Conservation (phyloP, 768 basidiomycete genomes). For the Tubosaeta sp. region DNA sequence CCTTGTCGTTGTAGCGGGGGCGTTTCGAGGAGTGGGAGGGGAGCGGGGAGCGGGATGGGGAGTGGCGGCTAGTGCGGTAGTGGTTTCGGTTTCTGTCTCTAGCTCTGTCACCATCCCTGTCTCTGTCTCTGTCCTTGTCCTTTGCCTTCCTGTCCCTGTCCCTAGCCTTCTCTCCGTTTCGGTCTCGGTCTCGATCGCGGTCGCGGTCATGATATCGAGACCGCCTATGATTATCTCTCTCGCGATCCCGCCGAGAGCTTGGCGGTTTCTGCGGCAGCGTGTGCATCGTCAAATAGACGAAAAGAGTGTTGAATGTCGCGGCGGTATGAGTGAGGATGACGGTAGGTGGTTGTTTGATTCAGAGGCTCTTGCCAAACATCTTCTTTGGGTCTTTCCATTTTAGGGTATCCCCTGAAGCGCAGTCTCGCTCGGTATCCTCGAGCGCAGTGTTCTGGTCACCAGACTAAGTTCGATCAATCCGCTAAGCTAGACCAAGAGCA, state of each 20-base stretch:
- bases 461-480: too few relatives aligned
- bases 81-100: slow-evolving; percentile 1
- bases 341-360: slow-evolving; percentile 24
- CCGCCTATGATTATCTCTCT: not conserved
- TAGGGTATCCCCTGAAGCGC: not conserved
- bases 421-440: too few relatives aligned
- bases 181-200: slow-evolving; percentile 7
- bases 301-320: not conserved
- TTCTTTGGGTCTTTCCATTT: not conserved
- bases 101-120: slow-evolving; percentile 7
- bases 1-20: slow-evolving; percentile 2
- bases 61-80: slow-evolving; percentile 8
- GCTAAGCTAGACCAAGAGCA: too few relatives aligned
- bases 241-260: slow-evolving; percentile 12
- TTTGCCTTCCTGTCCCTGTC: not conserved
- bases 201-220: not conserved
- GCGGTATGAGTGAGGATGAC: not conserved
- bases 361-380: slow-evolving; percentile 25
- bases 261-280: slow-evolving; percentile 16
- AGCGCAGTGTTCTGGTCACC: too few relatives aligned
- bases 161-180: not conserved
- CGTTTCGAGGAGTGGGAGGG: slow-evolving; percentile 15
- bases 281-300: slow-evolving; percentile 11
- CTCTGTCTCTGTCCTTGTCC: slow-evolving; percentile 7
- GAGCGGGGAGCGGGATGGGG: slow-evolving; percentile 14